Evolutionary conservation across 1,139 yeast genomes (phyloP), one percentile per base, ranked within the genome.

Genomic region (Yamadazyma sp.): DNA sequence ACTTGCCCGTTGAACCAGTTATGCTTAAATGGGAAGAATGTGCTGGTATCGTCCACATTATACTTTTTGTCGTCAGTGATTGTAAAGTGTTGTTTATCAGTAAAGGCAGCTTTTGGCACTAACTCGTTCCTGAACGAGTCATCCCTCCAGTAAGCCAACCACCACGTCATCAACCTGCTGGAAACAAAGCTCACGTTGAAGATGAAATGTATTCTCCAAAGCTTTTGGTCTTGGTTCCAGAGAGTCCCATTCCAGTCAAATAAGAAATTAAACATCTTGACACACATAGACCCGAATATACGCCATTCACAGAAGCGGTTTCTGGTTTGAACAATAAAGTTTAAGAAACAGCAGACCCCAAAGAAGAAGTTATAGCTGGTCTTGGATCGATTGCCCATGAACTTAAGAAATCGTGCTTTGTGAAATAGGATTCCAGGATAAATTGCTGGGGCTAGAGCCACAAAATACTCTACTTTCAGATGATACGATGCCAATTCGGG

Each of bases 121-220:
- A 70, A 56, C 48, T 67, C 66, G 46, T 64, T 67, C 22, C 67
- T 53, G 44, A 71, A 71, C 1, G 75, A 73, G 33, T 67, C 71
- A 23, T 53, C 61, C 15, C 65, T 59, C 52, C 62, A 63, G 31
- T 78, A 73, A 42, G 76, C 73, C 31, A 67, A 66, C 97, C 97
- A 92, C 96, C 97, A 92, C 37, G 76, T 73, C 95, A 92, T 88
- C 45, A 87, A 69, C 49, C 81, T 80, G 2, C 88, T 72, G 20
- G 94, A 83, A 9, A 88, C 85, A 56, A 78, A 85, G 4, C 86
- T 85, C 0, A 96, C 96, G n/a, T 94, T 85, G 58, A 86, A 89
- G 10, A 88, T 61, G 49, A 90, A 86, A 62, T 86, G 90, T 34
- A 89, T 68, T 45, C 78, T 77, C 54, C 90, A 70, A 23, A 86